Conservation (phyloP, 371 early-diverging fungal genomes). For the Rhizomucor pusillus region DNA sequence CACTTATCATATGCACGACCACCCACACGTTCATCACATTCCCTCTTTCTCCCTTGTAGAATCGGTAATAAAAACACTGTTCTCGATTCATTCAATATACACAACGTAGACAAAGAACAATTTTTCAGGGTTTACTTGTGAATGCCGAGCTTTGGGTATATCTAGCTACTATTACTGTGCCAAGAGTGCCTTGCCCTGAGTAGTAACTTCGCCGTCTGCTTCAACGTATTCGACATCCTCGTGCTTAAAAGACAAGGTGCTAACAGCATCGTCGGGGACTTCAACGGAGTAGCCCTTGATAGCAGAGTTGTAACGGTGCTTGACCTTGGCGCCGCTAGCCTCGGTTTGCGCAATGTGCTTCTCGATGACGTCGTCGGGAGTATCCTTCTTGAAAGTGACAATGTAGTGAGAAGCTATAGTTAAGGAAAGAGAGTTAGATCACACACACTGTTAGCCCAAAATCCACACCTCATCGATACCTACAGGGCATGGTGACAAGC, state of each 20-base stretch:
- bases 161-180: background rate
- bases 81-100: too few relatives aligned
- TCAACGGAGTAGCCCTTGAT: conserved; percentile 48
- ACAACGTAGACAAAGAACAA: too few relatives aligned
- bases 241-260: conserved; percentile 24
- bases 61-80: too few relatives aligned
- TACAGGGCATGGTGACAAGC: too few relatives aligned
- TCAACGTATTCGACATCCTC: conserved; percentile 42
- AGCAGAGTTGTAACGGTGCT: conserved; percentile 35
- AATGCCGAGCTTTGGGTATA: background rate
- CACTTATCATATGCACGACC: too few relatives aligned
- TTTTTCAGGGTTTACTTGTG: too few relatives aligned
- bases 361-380: conserved; percentile 44
- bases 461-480: too few relatives aligned
- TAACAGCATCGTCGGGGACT: conserved; percentile 39
- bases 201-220: conserved; percentile 55
- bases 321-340: conserved; percentile 35
- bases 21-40: too few relatives aligned
- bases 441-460: too few relatives aligned
- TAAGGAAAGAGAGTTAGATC: too few relatives aligned
- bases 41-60: too few relatives aligned
- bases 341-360: conserved; percentile 30
- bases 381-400: conserved; percentile 44
- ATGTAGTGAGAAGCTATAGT: conserved; percentile 41
- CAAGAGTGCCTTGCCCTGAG: conserved; percentile 30